These are phyloP conservation scores for Boletus speciosus DNA, from an alignment of 768 basidiomycete genomes.

Conservation along the genomic window DNA sequence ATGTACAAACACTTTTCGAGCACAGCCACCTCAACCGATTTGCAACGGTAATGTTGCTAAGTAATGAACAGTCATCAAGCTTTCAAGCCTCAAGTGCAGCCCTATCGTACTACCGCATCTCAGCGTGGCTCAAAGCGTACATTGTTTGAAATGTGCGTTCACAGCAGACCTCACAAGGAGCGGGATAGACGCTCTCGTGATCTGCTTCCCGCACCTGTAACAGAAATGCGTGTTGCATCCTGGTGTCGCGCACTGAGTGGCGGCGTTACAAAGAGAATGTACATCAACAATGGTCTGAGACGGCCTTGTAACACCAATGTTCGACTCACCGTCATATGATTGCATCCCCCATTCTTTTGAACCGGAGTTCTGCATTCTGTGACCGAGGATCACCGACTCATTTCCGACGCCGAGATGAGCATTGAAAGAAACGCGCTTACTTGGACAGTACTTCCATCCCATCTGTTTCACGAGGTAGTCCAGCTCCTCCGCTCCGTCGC, in stretches of 20 bases:
- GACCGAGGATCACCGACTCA: not conserved
- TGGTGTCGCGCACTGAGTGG: conserved; percentile 45
- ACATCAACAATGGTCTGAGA: not conserved
- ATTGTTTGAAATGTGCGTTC: conserved; percentile 33
- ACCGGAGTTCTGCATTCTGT: conserved; percentile 45
- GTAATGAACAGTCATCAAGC: not conserved
- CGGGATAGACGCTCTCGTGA: conserved; percentile 35
- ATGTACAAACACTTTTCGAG: conserved; percentile 16
- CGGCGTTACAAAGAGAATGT: not conserved
- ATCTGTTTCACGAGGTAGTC: conserved; percentile 44
- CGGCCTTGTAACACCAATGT: not conserved
- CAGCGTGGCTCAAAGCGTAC: conserved; percentile 22
- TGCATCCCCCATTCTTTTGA: conserved; percentile 52
- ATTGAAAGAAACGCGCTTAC: conserved; percentile 26
- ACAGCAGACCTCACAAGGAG: conserved; percentile 32
- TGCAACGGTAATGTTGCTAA: no score
- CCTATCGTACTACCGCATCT: not conserved
- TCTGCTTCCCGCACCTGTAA: conserved; percentile 47
- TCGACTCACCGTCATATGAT: conserved; percentile 55
- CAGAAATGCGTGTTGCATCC: conserved; percentile 59
- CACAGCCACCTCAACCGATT: conserved; percentile 16
- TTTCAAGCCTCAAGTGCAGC: not conserved
- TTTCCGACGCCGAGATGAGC: not conserved
- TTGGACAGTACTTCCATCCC: conserved; percentile 66
- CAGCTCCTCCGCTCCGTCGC: conserved; percentile 55